Evolutionary conservation across 768 basidiomycete species (phyloP).

Genomic region (Chiua virens): DNA sequence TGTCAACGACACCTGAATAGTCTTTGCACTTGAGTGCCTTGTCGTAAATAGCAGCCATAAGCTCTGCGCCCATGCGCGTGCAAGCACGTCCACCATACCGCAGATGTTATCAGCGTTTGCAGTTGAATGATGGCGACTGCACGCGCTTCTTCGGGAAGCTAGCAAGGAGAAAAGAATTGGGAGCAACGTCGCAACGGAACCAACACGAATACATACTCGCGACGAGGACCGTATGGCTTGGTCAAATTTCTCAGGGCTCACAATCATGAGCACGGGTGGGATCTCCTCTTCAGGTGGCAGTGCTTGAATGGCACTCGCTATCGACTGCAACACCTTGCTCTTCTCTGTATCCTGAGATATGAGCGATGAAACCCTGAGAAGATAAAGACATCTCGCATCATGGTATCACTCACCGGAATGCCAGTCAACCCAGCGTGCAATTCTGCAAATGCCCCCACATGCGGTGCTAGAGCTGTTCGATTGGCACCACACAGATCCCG

Average conservation of each 20-base stretch:
- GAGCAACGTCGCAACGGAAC: neutral
- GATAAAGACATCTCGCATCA: neutral
- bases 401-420: slow-evolving; percentile 59
- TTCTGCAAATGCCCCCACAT: slow-evolving; percentile 82
- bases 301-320: slow-evolving; percentile 92
- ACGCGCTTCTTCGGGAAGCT: slow-evolving; percentile 78
- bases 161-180: neutral
- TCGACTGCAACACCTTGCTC: slow-evolving; percentile 87
- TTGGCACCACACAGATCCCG: slow-evolving; percentile 90
- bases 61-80: slow-evolving; percentile 70
- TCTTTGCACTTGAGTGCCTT: slow-evolving; percentile 85
- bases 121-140: slow-evolving; percentile 66
- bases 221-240: slow-evolving; percentile 56
- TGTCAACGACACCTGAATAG: slow-evolving; percentile 72
- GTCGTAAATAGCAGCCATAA: slow-evolving; percentile 87
- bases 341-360: slow-evolving; percentile 71
- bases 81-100: slow-evolving; percentile 80
- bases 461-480: slow-evolving; percentile 72
- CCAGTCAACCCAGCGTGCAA: slow-evolving; percentile 73
- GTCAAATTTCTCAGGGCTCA: slow-evolving; percentile 69
- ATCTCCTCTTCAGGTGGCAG: slow-evolving; percentile 77
- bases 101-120: slow-evolving; percentile 74
- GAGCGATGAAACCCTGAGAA: neutral
- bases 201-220: slow-evolving; percentile 41
- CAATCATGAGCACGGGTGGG: slow-evolving; percentile 74